These are phyloP conservation scores for Capsicum baccatum DNA, from an alignment of 257 asterid genomes.

Conservation along the genomic window DNA sequence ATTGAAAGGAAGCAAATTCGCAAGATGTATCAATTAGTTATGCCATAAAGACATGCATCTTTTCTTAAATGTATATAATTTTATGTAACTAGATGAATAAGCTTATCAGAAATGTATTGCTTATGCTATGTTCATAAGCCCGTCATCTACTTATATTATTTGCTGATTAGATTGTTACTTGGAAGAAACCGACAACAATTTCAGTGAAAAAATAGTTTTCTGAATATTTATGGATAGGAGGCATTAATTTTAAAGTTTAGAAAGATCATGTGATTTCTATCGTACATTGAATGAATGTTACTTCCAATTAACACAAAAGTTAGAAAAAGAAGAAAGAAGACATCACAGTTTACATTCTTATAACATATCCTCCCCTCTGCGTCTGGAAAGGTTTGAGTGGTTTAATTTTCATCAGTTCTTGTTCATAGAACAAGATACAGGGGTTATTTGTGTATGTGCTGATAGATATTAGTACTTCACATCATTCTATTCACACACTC, in stretches of 20 bases:
- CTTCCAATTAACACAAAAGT: neutral
- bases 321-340: neutral
- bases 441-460: neutral
- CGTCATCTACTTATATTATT: neutral
- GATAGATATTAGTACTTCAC: neutral
- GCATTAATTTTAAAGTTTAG: neutral
- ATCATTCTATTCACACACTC: neutral
- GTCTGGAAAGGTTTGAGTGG: neutral
- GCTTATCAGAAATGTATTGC: neutral
- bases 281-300: neutral
- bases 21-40: neutral
- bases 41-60: neutral
- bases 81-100: neutral
- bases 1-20: neutral
- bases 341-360: neutral
- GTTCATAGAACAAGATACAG: conserved; percentile 3
- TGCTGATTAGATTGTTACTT: neutral
- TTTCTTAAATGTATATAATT: neutral
- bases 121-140: neutral
- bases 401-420: neutral
- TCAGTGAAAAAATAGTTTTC: neutral
- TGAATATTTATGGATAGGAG: neutral
- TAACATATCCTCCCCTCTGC: neutral
- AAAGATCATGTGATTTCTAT: neutral
- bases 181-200: neutral